phyloP scores from a whole-genome alignment of 1,139 yeast genomes.

The Kodamaea sp. region DNA sequence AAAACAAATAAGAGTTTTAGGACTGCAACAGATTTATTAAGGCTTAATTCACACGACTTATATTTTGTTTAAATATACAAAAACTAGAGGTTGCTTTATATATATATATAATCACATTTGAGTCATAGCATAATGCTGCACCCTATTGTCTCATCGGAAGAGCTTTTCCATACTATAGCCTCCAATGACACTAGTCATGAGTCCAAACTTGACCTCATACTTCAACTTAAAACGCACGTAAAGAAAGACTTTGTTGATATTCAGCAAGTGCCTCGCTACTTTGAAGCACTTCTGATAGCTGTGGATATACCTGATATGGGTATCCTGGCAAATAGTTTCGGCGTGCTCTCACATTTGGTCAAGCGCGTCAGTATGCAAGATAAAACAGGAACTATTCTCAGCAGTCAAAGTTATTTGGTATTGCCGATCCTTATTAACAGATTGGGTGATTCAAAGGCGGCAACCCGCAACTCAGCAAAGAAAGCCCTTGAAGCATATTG shows the following conservation, averaged over 20 bases:
- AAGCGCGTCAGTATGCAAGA: slow-evolving; percentile 78
- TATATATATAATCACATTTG: no score
- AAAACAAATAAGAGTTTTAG: no score
- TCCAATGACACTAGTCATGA: slow-evolving; percentile 17
- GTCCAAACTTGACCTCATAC: slow-evolving; percentile 38
- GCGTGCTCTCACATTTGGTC: slow-evolving; percentile 69
- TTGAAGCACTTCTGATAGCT: slow-evolving; percentile 53
- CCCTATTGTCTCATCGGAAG: slow-evolving; percentile 19
- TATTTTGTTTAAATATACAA: no score
- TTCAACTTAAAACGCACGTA: slow-evolving; percentile 61
- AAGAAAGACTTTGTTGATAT: slow-evolving; percentile 63
- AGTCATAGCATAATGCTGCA: slow-evolving; percentile 4
- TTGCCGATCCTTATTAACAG: slow-evolving; percentile 57
- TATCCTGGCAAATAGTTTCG: slow-evolving; percentile 52
- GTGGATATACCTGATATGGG: slow-evolving; percentile 38
- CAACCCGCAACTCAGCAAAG: slow-evolving; percentile 47
- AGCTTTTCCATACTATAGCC: slow-evolving; percentile 24
- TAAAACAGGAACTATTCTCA: slow-evolving; percentile 41
- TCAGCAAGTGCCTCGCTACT: slow-evolving; percentile 49
- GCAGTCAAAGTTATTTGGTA: slow-evolving; percentile 45
- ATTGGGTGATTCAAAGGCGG: slow-evolving; percentile 46
- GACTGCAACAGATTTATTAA: no score
- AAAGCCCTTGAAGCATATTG: slow-evolving; percentile 64
- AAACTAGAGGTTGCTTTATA: no score
- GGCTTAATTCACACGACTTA: no score